Conservation (phyloP, 2,329 filamentous ascomycete species). For the Ustilaginoidea virens region DNA sequence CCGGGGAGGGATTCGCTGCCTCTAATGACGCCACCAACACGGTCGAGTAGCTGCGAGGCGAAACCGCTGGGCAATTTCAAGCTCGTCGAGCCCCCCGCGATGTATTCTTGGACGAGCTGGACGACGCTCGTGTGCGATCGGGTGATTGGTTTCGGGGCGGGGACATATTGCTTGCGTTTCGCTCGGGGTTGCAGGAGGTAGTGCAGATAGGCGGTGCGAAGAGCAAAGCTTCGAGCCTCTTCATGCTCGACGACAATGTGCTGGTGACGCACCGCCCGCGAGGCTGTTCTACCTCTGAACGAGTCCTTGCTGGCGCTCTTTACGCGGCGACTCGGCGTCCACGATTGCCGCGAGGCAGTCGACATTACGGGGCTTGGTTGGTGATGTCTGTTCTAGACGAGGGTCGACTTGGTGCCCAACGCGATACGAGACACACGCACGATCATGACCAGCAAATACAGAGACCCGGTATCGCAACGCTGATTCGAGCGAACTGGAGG, state of each 20-base stretch:
- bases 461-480: too few relatives aligned
- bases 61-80: conserved; percentile 44
- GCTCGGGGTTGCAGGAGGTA: conserved; percentile 85
- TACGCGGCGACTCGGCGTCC: conserved; percentile 28
- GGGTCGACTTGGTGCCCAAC: conserved; percentile 16
- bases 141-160: conserved; percentile 44
- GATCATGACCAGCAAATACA: conserved; percentile 4
- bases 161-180: conserved; percentile 77
- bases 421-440: conserved; percentile 3
- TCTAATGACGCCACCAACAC: conserved; percentile 65
- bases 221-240: conserved; percentile 81
- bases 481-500: too few relatives aligned
- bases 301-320: conserved; percentile 26
- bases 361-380: conserved; percentile 25
- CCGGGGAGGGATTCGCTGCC: conserved; percentile 75
- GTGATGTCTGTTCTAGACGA: conserved; percentile 3
- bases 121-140: conserved; percentile 58
- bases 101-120: conserved; percentile 80
- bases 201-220: conserved; percentile 80
- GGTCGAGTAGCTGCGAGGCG: conserved; percentile 42
- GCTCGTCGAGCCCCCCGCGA: conserved; percentile 30
- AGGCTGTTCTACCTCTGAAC: conserved; percentile 26
- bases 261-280: conserved; percentile 21
- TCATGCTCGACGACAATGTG: conserved; percentile 43
- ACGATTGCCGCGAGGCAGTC: conserved; percentile 32